Base-by-base conservation (phyloP, 306 rosid species). In the Cucurbita moschata region DNA sequence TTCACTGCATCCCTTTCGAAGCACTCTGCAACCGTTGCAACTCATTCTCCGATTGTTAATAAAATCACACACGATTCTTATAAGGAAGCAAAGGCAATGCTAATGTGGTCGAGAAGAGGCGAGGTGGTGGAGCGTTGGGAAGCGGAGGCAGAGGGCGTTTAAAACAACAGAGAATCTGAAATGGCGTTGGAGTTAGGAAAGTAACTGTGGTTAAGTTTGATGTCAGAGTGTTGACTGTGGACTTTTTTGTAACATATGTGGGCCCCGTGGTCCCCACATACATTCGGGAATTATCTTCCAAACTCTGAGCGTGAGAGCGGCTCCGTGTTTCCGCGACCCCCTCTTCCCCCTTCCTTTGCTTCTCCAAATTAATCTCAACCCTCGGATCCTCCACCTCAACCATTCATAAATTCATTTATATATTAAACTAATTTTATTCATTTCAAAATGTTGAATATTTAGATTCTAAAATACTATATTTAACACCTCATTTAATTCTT, bases 1-100 rank as follows among this genome's bases (percentile, higher is more conserved):
- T 23, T 86, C 89, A 47, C 89, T 76, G 83, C 96, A 89, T 0
- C 92, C 90, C 62, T 89, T 89, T 5, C 96, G 79, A 6, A 89
- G 88, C 1, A 83, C 90, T 62, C 96, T 79, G 81, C 96, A 89
- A 12, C 92, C 92, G 77, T 78, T 89, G 90, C 96, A 89, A 77
- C 96, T 87, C 96, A 89, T 89, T 62, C 70, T 55, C 72, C 38
- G 67, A 55, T 56, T 23, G 14, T 47, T 12, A 47, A 10, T 10
- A 47, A 1, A 10, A 23, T 10, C 4, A 10, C 11, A 58, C 21
- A 4, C 12, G 19, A 8, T 44, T 14, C 12, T 56, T 3, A 61
- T 51, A 61, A 5, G 10, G 77, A 75, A 57, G 64, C 30, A 42
- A 55, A 13, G 30, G 9, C 1, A 75, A 6, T 54, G 58, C 16